Conservation (phyloP, 805 yeast species). For the Ascoidea asiatica region DNA sequence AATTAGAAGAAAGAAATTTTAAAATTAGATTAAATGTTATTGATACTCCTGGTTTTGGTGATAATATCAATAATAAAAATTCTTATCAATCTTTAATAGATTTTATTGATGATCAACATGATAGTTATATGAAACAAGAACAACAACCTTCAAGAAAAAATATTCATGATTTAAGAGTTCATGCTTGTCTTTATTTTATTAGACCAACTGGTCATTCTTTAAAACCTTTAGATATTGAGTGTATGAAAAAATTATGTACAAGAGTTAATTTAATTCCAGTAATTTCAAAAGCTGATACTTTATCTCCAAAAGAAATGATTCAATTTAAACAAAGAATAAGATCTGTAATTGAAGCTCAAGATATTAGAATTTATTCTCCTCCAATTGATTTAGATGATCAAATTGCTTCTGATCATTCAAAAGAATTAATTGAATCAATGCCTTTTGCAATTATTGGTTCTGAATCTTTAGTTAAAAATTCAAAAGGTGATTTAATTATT, state of each 20-base stretch:
- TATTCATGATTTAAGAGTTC: conserved; percentile 75
- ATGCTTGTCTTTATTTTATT: conserved; percentile 81
- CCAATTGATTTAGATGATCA: conserved; percentile 66
- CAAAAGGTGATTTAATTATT: conserved; percentile 49
- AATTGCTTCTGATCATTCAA: conserved; percentile 69
- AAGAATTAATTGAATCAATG: conserved; percentile 69
- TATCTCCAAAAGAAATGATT: conserved; percentile 56
- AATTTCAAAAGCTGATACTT: conserved; percentile 79
- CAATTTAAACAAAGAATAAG: conserved; percentile 65
- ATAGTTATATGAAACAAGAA: conserved; percentile 79
- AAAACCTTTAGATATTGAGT: conserved; percentile 78
- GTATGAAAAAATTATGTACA: conserved; percentile 70
- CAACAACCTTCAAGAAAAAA: conserved; percentile 69
- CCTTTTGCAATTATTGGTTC: conserved; percentile 80
- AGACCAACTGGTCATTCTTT: conserved; percentile 96
- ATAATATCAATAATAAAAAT: conserved; percentile 71
- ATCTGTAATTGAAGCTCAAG: conserved; percentile 72
- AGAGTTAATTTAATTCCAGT: conserved; percentile 83
- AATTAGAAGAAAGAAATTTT: conserved; percentile 74
- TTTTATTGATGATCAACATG: conserved; percentile 86
- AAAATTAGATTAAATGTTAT: conserved; percentile 63
- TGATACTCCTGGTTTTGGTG: conserved; percentile 93
- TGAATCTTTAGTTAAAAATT: conserved; percentile 52
- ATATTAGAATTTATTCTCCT: conserved; percentile 72
- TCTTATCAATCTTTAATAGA: conserved; percentile 82